Evolutionary conservation across 192 early-diverging fungal species (phyloP).

Genomic region (Haplosporangium gracile): DNA sequence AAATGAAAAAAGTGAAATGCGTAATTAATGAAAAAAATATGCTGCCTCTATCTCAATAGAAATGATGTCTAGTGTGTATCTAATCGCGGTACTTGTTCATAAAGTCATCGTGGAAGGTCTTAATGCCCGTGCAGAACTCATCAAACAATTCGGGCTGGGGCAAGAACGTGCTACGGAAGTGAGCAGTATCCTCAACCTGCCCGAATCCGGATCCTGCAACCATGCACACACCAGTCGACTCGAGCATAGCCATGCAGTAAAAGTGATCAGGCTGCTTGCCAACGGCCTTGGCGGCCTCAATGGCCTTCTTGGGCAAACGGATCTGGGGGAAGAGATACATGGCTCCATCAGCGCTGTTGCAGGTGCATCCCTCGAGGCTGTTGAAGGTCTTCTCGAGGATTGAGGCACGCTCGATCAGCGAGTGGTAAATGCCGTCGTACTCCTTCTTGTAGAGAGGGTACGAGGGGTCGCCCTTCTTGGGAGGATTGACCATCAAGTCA

Average conservation of each 20-base stretch:
- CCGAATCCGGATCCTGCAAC: conserved; percentile 95
- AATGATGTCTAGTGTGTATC: conserved; percentile 5
- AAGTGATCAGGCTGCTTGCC: conserved; percentile 87
- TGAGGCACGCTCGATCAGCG: conserved; percentile 82
- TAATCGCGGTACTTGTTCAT: conserved; percentile 78
- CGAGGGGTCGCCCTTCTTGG: conserved; percentile 82
- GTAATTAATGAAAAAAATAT: not conserved
- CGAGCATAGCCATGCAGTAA: conserved; percentile 93
- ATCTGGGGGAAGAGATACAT: conserved; percentile 98
- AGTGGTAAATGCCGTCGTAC: conserved; percentile 80
- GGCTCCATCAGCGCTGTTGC: conserved; percentile 92
- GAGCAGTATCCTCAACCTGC: conserved; percentile 90
- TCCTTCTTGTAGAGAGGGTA: conserved; percentile 82
- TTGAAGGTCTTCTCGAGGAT: conserved; percentile 86
- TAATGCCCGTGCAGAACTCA: conserved; percentile 82
- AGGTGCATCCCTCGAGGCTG: conserved; percentile 83
- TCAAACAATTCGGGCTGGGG: conserved; percentile 95
- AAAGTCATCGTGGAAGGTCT: conserved; percentile 86
- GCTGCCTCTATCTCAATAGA: not conserved
- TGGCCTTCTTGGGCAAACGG: conserved; percentile 78
- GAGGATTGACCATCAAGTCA: conserved; percentile 94
- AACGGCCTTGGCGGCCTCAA: conserved; percentile 78
- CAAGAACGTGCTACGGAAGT: conserved; percentile 97
- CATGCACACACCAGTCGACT: conserved; percentile 96
- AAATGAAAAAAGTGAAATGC: not conserved